Conservation (phyloP, 257 asterid species). For the Paraleonurus japonicus region DNA sequence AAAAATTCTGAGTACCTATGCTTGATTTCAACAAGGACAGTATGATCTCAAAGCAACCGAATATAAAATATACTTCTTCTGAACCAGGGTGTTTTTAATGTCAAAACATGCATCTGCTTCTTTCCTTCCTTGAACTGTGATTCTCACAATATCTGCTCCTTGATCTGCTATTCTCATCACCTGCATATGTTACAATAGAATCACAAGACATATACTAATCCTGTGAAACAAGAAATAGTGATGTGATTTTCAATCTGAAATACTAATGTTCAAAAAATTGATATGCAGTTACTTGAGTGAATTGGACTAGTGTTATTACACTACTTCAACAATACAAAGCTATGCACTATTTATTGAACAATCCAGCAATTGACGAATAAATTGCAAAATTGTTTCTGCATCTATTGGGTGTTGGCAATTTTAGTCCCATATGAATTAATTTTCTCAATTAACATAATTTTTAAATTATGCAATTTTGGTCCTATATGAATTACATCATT, state of each 20-base stretch:
- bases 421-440: no score
- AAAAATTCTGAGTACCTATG: conserved; percentile 18
- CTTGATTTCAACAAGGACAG: conserved; percentile 9
- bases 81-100: conserved; percentile 84
- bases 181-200: conserved; percentile 37
- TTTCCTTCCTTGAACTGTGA: conserved; percentile 97
- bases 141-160: conserved; percentile 97
- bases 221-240: not conserved
- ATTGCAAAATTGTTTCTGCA: no score
- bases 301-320: no score
- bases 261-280: not conserved
- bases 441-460: no score
- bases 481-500: no score
- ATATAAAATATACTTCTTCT: conserved; percentile 69
- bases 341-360: not conserved
- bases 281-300: no score
- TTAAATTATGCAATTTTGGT: no score
- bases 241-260: not conserved
- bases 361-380: not conserved
- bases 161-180: conserved; percentile 95
- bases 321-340: not conserved
- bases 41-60: conserved; percentile 8
- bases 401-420: no score
- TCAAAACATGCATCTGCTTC: conserved; percentile 98
- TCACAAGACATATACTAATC: not conserved